A percentile compares a stretch with the other conserved stretches of the same genome.
phyloP scores from a whole-genome alignment of 306 rosid genomes.

The Lablab purpureus region DNA sequence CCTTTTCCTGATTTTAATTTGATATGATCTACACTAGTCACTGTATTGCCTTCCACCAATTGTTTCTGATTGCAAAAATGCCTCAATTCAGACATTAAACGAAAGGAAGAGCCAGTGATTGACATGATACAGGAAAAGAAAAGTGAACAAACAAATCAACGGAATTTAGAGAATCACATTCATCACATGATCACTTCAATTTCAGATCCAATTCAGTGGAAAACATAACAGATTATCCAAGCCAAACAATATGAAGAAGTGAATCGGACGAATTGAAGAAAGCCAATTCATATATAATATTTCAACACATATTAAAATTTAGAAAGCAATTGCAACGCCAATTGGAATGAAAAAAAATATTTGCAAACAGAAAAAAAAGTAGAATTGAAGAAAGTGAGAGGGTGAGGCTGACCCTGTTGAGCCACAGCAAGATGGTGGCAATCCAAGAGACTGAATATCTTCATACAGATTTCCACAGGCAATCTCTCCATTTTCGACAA shows the following conservation, averaged over 20 bases:
- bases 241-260: neutral
- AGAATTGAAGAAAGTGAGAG: neutral
- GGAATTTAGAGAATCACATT: neutral
- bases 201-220: slow-evolving; percentile 27
- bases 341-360: slow-evolving; percentile 1
- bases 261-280: slow-evolving; percentile 34
- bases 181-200: slow-evolving; percentile 23
- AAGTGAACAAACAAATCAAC: slow-evolving; percentile 20
- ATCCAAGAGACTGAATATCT: slow-evolving; percentile 71
- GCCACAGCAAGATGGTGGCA: slow-evolving; percentile 60
- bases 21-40: slow-evolving; percentile 3
- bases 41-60: slow-evolving; percentile 18
- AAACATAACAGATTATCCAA: neutral
- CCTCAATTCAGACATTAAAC: slow-evolving; percentile 15
- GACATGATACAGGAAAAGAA: neutral
- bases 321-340: neutral
- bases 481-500: slow-evolving; percentile 58
- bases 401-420: slow-evolving; percentile 63
- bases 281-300: slow-evolving; percentile 24
- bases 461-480: slow-evolving; percentile 63
- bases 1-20: neutral
- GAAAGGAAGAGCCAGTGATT: slow-evolving; percentile 2
- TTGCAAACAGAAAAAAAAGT: neutral
- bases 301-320: neutral
- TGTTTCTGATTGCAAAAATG: slow-evolving; percentile 10